Base-by-base conservation (phyloP, 1,139 yeast species). In the Debaryomyces robertsiae region DNA sequence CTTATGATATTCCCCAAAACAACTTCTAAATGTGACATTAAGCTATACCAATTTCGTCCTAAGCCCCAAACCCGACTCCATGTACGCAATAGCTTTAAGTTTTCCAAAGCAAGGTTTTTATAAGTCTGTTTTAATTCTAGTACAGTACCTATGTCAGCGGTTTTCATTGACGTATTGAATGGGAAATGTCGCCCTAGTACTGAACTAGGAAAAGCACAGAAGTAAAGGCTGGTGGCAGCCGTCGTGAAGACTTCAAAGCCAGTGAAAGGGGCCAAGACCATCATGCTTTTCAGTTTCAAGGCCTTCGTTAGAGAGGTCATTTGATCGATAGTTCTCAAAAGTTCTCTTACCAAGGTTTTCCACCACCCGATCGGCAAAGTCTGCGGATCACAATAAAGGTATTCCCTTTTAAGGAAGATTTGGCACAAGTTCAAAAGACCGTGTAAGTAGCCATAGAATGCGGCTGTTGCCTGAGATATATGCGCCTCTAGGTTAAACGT, bases 251-350 rank as follows among this genome's bases (percentile, higher is more conserved):
- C 62, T 43, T 66, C 65, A 45, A 67, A 66, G 2, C 69, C 69
- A 3, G 71, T 63, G 44, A 66, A 65, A 10, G 72, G 72, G 2
- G 72, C 70, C 29, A 65, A 56, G 5, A 67, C 69, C 65, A 67
- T 62, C 42, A 57, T 47, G 41, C 61, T 55, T 16, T 56, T 52
- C 3, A 60, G 56, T 14, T 57, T 51, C 24, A 66, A 47, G 2
- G 54, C 51, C 22, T 47, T 49, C 4, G 63, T 54, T 28, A 65
- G 43, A 15, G 44, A 49, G 18, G 66, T 52, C 29, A 60, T 48
- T 9, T 54, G 52, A 36, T 62, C 61, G 9, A 67, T 49, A 1
- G 61, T 47, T 3, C 51, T 51, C 13, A 66, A 44, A 16, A 67
- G 43, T 4, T 46, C 44, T 5, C 31, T 32, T 2, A 65, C 56